These are phyloP conservation scores for Fusarium sp. DNA, from an alignment of 2,329 filamentous ascomycete species.

Conservation along the genomic window DNA sequence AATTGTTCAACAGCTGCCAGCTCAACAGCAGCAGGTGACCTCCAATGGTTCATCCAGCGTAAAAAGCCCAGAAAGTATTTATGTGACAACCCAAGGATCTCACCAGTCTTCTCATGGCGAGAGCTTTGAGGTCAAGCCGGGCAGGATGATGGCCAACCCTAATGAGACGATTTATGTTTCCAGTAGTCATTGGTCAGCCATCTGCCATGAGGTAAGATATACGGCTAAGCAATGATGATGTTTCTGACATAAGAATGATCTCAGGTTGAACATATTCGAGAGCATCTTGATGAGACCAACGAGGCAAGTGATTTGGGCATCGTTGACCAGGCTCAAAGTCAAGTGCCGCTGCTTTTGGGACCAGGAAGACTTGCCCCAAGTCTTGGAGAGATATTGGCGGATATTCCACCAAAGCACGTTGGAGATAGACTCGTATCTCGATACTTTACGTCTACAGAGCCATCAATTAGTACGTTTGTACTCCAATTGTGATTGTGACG, in stretches of 20 bases:
- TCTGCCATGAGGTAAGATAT: conserved; percentile 20
- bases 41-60: not conserved
- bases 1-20: conserved; percentile 28
- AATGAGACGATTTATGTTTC: conserved; percentile 38
- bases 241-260: accelerated
- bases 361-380: not conserved
- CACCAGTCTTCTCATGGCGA: not conserved
- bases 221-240: accelerated
- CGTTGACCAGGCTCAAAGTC: not conserved
- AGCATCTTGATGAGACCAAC: conserved; percentile 14
- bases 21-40: not conserved
- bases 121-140: conserved; percentile 18
- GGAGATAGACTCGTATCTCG: conserved; percentile 30
- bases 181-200: conserved; percentile 33
- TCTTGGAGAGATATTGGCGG: conserved; percentile 23
- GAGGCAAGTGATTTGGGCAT: not conserved
- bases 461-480: conserved; percentile 13
- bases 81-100: not conserved
- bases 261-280: conserved; percentile 26
- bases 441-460: conserved; percentile 29
- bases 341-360: conserved; percentile 25
- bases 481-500: accelerated
- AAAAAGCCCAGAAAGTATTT: not conserved
- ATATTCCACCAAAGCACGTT: conserved; percentile 23
- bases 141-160: conserved; percentile 19